Conservation (phyloP, 2,329 filamentous ascomycete genomes). For the Xylogone sp. region DNA sequence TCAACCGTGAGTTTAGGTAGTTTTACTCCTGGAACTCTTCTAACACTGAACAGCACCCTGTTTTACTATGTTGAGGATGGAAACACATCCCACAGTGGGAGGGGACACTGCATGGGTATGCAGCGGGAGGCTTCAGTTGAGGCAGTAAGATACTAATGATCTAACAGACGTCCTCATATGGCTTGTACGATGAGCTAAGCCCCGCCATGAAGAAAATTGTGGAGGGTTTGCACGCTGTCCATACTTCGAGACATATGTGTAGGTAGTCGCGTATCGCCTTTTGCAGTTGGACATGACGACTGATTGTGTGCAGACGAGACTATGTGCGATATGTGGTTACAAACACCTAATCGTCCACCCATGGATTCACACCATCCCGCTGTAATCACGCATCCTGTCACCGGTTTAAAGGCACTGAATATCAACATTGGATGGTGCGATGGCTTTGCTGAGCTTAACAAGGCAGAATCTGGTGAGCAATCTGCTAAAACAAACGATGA, state of each 20-base stretch:
- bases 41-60: constrained; percentile 32
- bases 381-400: constrained; percentile 45
- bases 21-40: neutral
- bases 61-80: constrained; percentile 47
- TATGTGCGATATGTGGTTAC: constrained; percentile 40
- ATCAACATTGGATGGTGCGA: constrained; percentile 24
- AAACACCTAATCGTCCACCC: constrained; percentile 37
- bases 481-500: no score
- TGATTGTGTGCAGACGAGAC: constrained; percentile 38
- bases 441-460: constrained; percentile 43
- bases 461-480: constrained; percentile 42
- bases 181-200: constrained; percentile 41
- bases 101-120: constrained; percentile 60
- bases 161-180: constrained; percentile 44
- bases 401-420: constrained; percentile 41
- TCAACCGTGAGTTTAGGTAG: constrained; percentile 35
- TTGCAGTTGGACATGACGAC: neutral
- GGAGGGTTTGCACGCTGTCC: constrained; percentile 40
- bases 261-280: neutral
- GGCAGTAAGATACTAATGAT: constrained; percentile 6
- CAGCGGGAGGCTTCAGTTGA: neutral
- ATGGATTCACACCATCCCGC: constrained; percentile 46
- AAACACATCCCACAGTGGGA: constrained; percentile 61
- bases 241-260: constrained; percentile 41
- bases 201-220: constrained; percentile 37